Percentiles rank a stretch among this genome's conserved stretches.
These are phyloP conservation scores for Xerocomus minutiporus DNA, from an alignment of 1,284 basidiomycete genomes.

Conservation along the genomic window DNA sequence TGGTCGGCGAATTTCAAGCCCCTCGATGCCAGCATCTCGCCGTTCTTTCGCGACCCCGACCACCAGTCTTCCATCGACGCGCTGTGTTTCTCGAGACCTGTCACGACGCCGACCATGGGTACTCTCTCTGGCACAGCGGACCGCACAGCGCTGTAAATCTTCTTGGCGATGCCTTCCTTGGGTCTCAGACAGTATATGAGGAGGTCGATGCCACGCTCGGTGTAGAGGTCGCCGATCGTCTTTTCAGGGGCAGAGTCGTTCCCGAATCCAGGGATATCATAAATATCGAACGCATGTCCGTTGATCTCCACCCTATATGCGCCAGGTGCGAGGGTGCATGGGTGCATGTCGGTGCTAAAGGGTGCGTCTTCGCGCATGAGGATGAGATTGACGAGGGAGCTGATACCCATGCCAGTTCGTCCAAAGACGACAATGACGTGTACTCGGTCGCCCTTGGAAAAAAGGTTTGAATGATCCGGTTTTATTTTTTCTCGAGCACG, in stretches of 20 bases:
- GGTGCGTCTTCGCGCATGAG: slow-evolving; percentile 32
- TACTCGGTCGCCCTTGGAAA: slow-evolving; percentile 26
- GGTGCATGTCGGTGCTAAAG: slow-evolving; percentile 31
- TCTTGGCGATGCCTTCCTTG: slow-evolving; percentile 29
- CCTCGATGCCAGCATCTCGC: slow-evolving; percentile 24
- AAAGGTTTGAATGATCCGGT: not conserved
- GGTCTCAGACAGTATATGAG: slow-evolving; percentile 29
- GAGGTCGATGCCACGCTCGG: slow-evolving; percentile 29
- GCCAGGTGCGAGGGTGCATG: slow-evolving; percentile 23
- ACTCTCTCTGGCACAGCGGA: slow-evolving; percentile 28
- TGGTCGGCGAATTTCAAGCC: slow-evolving; percentile 30
- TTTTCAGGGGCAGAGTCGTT: slow-evolving; percentile 22
- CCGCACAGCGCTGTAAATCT: slow-evolving; percentile 25
- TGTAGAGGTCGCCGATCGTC: slow-evolving; percentile 26
- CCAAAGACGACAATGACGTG: slow-evolving; percentile 32
- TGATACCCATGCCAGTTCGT: slow-evolving; percentile 32
- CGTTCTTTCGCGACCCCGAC: slow-evolving; percentile 24
- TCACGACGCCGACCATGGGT: slow-evolving; percentile 32
- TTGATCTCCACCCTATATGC: slow-evolving; percentile 29
- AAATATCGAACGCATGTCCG: slow-evolving; percentile 30
- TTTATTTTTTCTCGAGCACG: not conserved
- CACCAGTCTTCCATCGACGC: slow-evolving; percentile 34
- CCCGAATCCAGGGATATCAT: slow-evolving; percentile 29
- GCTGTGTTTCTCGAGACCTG: slow-evolving; percentile 27
- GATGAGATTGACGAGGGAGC: slow-evolving; percentile 29